Evolutionary conservation across 352 stramenopile species (phyloP).

Genomic region (Phytophthora syringae): DNA sequence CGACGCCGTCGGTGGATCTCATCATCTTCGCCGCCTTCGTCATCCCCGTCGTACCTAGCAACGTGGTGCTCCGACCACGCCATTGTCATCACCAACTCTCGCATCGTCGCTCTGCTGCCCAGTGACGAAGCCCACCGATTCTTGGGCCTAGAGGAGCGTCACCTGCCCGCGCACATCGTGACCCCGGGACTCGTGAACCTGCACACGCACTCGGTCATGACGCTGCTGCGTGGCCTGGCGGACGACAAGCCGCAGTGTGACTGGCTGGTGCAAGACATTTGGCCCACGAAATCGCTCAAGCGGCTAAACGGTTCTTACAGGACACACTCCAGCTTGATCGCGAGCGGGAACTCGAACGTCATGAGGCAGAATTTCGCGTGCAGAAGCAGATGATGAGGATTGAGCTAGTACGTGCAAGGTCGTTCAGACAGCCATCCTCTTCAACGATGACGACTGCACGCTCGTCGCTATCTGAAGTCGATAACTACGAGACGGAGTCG

Average conservation of each 20-base stretch:
- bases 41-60: conserved; percentile 79
- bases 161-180: conserved; percentile 74
- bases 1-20: conserved; percentile 50
- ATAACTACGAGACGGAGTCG: conserved; percentile 23
- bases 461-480: conserved; percentile 9
- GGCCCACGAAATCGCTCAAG: conserved; percentile 76
- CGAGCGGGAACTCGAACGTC: conserved; percentile 26
- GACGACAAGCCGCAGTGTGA: conserved; percentile 88
- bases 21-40: conserved; percentile 82
- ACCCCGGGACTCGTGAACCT: conserved; percentile 88
- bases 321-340: conserved; percentile 33
- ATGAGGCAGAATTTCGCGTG: conserved; percentile 31
- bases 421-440: conserved; percentile 9
- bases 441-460: conserved; percentile 20
- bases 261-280: conserved; percentile 89
- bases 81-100: conserved; percentile 67
- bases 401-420: conserved; percentile 38
- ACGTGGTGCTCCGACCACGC: conserved; percentile 82
- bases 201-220: conserved; percentile 90
- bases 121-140: conserved; percentile 64
- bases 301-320: conserved; percentile 38
- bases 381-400: conserved; percentile 54
- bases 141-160: conserved; percentile 42
- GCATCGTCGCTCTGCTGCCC: conserved; percentile 83
- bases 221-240: conserved; percentile 82